phyloP scores from a whole-genome alignment of 495 filamentous ascomycete genomes.

The Talaromyces adpressus region DNA sequence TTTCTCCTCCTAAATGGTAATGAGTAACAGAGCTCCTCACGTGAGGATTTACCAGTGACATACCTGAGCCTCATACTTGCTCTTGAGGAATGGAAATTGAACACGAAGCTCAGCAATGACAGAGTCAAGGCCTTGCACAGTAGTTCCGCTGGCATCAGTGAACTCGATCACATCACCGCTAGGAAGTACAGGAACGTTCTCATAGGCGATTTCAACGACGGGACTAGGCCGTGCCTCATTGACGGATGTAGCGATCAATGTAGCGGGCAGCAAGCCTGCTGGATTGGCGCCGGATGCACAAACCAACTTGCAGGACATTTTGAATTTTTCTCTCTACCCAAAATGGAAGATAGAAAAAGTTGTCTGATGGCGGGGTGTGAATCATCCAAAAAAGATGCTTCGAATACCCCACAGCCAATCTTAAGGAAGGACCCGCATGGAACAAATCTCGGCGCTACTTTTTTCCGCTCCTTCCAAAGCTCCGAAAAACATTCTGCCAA shows the following conservation, averaged over 20 bases:
- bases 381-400: slow-evolving; percentile 1
- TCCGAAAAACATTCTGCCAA: slow-evolving; percentile 26
- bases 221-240: slow-evolving; percentile 38
- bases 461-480: slow-evolving; percentile 1
- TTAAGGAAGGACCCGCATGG: background rate
- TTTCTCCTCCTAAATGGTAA: slow-evolving; percentile 37
- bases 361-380: slow-evolving; percentile 6
- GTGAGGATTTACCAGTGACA: slow-evolving; percentile 11
- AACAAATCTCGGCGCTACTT: background rate
- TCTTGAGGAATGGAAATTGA: slow-evolving; percentile 35
- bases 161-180: slow-evolving; percentile 38
- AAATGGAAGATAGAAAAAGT: background rate
- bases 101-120: slow-evolving; percentile 32
- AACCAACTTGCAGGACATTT: slow-evolving; percentile 30
- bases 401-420: slow-evolving; percentile 7
- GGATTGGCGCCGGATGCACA: slow-evolving; percentile 59
- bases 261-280: slow-evolving; percentile 38
- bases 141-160: slow-evolving; percentile 20
- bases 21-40: background rate
- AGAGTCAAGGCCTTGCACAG: slow-evolving; percentile 28
- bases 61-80: slow-evolving; percentile 39
- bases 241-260: slow-evolving; percentile 43
- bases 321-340: background rate
- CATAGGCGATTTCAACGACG: slow-evolving; percentile 39
- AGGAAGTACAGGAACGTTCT: slow-evolving; percentile 38